Percentiles rank a stretch among this genome's conserved stretches.
phyloP scores from a whole-genome alignment of 2,329 filamentous ascomycete genomes.

The Dichotomopilus funicola region DNA sequence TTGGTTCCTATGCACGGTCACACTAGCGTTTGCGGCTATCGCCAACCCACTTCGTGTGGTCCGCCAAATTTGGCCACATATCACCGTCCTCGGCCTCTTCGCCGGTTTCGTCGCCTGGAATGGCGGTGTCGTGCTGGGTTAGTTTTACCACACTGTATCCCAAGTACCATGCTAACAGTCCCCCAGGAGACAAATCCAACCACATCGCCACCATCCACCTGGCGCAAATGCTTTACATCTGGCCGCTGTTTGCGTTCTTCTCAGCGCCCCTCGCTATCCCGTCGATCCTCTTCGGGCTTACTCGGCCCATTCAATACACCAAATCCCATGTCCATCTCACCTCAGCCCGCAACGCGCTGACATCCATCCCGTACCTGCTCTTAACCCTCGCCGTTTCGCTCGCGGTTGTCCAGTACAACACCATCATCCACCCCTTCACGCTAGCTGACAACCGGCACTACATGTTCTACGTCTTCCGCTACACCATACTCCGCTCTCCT shows the following conservation, averaged over 20 bases:
- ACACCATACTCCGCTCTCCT: conserved; percentile 62
- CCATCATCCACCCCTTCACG: conserved; percentile 90
- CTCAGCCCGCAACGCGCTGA: conserved; percentile 9
- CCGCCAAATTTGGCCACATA: conserved; percentile 48
- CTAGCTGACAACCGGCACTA: conserved; percentile 96
- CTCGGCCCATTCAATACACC: neutral
- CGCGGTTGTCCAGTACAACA: conserved; percentile 68
- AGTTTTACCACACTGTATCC: conserved; percentile 18
- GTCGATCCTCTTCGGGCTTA: conserved; percentile 35
- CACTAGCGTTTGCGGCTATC: conserved; percentile 53
- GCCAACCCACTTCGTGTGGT: conserved; percentile 43
- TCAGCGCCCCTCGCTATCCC: conserved; percentile 70
- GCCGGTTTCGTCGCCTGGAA: conserved; percentile 76
- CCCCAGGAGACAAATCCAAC: conserved; percentile 80
- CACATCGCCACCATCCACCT: conserved; percentile 85
- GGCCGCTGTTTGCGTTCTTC: conserved; percentile 85
- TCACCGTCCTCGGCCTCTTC: conserved; percentile 62
- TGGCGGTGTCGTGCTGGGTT: conserved; percentile 82
- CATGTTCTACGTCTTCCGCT: conserved; percentile 91
- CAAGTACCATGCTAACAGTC: conserved; percentile 23
- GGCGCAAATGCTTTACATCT: conserved; percentile 91
- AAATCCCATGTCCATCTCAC: neutral
- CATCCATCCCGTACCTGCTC: conserved; percentile 32
- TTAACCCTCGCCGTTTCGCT: conserved; percentile 34
- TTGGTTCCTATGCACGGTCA: conserved; percentile 51